Conservation (phyloP, 2,329 filamentous ascomycete species). For the Hypomyces rosellus region DNA sequence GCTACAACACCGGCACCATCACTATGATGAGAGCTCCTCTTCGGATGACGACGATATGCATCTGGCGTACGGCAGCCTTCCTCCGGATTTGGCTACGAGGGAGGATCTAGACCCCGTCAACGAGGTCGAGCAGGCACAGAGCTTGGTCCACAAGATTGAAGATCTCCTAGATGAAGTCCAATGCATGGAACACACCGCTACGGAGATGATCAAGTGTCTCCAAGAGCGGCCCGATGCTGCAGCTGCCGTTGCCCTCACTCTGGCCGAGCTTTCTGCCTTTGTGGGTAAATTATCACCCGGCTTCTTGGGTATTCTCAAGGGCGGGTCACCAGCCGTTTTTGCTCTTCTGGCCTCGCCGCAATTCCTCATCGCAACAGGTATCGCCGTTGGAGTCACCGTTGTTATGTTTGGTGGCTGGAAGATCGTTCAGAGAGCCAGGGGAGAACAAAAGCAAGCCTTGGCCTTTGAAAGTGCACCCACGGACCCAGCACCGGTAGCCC, state of each 20-base stretch:
- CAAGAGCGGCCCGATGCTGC: slow-evolving; percentile 76
- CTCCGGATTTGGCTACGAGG: slow-evolving; percentile 55
- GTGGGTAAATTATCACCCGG: slow-evolving; percentile 78
- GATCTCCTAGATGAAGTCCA: slow-evolving; percentile 77
- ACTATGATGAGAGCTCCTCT: not conserved
- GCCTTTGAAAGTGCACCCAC: slow-evolving; percentile 24
- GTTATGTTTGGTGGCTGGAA: slow-evolving; percentile 96
- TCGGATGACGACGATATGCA: slow-evolving; percentile 62
- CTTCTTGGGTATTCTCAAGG: slow-evolving; percentile 69
- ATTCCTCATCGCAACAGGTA: slow-evolving; percentile 86
- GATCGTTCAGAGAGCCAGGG: slow-evolving; percentile 80
- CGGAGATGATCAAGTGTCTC: slow-evolving; percentile 69
- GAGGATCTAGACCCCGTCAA: slow-evolving; percentile 45
- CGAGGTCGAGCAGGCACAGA: slow-evolving; percentile 47
- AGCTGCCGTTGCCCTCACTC: slow-evolving; percentile 84
- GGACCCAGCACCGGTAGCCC: slow-evolving; percentile 18
- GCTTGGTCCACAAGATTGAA: slow-evolving; percentile 69
- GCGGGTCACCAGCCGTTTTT: slow-evolving; percentile 77
- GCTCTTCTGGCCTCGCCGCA: slow-evolving; percentile 83
- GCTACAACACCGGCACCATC: slow-evolving; percentile 10
- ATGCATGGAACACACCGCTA: slow-evolving; percentile 79
- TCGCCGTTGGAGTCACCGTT: slow-evolving; percentile 87
- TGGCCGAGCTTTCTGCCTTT: slow-evolving; percentile 83
- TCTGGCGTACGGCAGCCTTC: slow-evolving; percentile 80
- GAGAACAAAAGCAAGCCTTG: slow-evolving; percentile 27